Base-by-base conservation (phyloP, 129 eudicot genomes). In the Gnaphalium uliginosum region DNA sequence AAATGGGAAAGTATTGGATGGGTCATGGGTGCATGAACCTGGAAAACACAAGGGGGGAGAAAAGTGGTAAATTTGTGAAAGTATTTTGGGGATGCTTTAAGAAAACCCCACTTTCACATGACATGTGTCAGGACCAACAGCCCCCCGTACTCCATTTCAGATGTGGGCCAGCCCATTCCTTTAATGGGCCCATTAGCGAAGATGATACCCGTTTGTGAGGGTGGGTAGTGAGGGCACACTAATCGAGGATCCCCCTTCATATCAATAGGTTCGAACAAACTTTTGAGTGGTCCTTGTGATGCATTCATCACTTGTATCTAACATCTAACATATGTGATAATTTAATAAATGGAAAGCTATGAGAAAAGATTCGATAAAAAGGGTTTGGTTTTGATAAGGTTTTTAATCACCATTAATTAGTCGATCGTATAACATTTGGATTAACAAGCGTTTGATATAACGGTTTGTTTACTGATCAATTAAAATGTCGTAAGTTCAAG, bases 31-130 rank as follows among this genome's bases (percentile, higher is more conserved):
- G 62, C 76, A 78, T 78, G 81, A 69, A 78, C 76, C 76, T 69
- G 26, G 60, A 43, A 2, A n/a, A 37, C 13, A 19, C 13, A 19
- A 77, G 69, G 5, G 30, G 21, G 5, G 37, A 29, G n/a, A 48
- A 43, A 11, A 46, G 60, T 37, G 35, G 53, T 76, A 35, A 43
- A 41, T 68, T 68, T 27, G 50, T 41, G 53, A 69, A 41, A 29
- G 63, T 78, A 59, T 79, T 66, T 78, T 14, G 23, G 75, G 74
- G 59, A 79, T 37, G 70, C 83, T 73, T 79, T 70, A 81, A 69
- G 80, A 68, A 81, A 81, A 81, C 84, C 84, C 84, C 81, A 81
- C 84, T 48, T 26, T 75, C 84, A 81, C 84, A 75, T 81, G 80
- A 81, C 84, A 75, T 81, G 66, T 81, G 84, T 81, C 84, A 75